Base-by-base conservation (phyloP, 257 asterid species). In the Nicotiana tomentosiformis region DNA sequence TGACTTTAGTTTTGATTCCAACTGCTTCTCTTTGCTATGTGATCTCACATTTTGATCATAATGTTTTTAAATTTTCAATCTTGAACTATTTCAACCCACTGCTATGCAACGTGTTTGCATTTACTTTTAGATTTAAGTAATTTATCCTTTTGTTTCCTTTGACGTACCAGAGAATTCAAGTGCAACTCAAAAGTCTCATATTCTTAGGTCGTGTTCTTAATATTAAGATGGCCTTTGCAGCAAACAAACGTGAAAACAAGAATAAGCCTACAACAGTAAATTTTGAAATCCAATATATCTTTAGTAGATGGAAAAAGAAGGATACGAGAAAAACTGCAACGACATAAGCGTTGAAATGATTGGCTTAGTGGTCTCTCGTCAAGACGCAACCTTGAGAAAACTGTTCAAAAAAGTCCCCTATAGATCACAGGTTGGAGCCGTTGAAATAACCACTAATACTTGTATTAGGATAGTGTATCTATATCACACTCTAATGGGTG, bases 341-440 rank as follows among this genome's bases (percentile, higher is more conserved):
- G 53, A 15, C 46, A 26, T 23, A 74, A 74, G 80, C 30, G 80
- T 74, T 16, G 80, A 74, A 51, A 74, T 0, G 46, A 26, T 49
- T 76, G 64, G 80, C 2, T 15, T 76, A 26, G 80, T 49, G 80
- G 80, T 76, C 64, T 64, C 80, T 72, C 49, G 20, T 43, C 58
- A 53, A 53, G 5, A 53, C 7, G 16, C 35, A 51, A 76, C 62
- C 61, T 74, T 18, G 61, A 49, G 37, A 62, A 74, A 53, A 4
- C 58, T 11, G 58, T 53, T 53, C 58, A 53, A 3, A 11, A 11
- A 53, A 14, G 18, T 5, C 18, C 18, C 16, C 3, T 8, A 2
- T 43, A 43, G 11, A 0, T 43, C 51, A 8, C 0, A 2, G 0
- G 4, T 43, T 43, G 2, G 11, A 43, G 3, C 0, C 1, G 12